Percentiles rank a stretch among this genome's conserved stretches.
phyloP scores from a whole-genome alignment of 2,329 filamentous ascomycete species.

The Cladophialophora psammophila region DNA sequence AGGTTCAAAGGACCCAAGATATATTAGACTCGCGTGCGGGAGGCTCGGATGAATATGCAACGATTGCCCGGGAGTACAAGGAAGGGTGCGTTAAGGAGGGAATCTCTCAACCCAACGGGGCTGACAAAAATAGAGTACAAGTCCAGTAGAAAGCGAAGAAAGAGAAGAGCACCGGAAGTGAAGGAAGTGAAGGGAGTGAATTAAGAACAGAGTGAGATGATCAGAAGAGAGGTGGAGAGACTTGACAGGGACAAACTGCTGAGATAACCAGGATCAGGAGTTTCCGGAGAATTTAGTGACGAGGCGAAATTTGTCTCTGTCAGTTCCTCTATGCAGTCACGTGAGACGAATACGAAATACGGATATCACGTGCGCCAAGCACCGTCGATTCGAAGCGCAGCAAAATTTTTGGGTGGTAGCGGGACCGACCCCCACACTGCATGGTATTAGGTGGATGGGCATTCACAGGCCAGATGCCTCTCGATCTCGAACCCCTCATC shows the following conservation, averaged over 20 bases:
- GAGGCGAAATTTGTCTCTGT: constrained; percentile 19
- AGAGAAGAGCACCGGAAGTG: constrained; percentile 12
- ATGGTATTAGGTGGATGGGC: not conserved
- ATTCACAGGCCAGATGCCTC: constrained; percentile 36
- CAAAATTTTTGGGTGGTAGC: constrained; percentile 9
- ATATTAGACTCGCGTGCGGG: constrained; percentile 27
- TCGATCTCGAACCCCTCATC: constrained; percentile 45
- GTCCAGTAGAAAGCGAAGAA: not conserved
- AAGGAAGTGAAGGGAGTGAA: constrained; percentile 31
- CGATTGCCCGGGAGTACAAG: constrained; percentile 20
- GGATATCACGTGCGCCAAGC: constrained; percentile 4
- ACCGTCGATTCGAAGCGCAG: not conserved
- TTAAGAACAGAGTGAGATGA: constrained; percentile 18
- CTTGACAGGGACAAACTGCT: constrained; percentile 17
- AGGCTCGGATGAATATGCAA: constrained; percentile 26
- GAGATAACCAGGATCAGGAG: constrained; percentile 23
- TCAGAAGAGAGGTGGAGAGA: constrained; percentile 21
- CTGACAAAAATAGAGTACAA: not conserved
- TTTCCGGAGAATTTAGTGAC: constrained; percentile 16
- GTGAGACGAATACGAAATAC: not conserved
- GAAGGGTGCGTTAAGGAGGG: not conserved
- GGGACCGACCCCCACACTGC: not conserved
- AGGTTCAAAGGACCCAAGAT: not conserved
- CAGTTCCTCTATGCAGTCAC: not conserved
- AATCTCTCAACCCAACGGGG: not conserved